Conservation (phyloP, 2,329 filamentous ascomycete genomes). For the Chrysoporthe deuterocubensis region DNA sequence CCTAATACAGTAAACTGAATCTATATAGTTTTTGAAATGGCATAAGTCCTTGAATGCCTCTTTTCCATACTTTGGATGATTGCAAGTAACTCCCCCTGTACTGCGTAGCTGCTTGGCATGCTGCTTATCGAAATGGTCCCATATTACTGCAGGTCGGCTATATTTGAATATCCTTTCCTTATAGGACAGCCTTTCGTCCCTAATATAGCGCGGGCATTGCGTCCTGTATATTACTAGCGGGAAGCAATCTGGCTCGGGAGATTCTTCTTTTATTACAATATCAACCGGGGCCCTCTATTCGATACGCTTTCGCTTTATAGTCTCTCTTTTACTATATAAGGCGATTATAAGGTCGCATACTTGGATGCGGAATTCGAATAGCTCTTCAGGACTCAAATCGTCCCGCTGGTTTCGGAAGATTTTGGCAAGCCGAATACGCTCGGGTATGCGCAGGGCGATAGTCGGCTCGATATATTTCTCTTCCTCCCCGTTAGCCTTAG, state of each 20-base stretch:
- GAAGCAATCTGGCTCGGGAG: slow-evolving; percentile 26
- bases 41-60: too few relatives aligned
- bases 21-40: too few relatives aligned
- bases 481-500: slow-evolving; percentile 30
- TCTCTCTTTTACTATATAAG: slow-evolving; percentile 26
- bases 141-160: too few relatives aligned
- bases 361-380: slow-evolving; percentile 24
- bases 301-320: slow-evolving; percentile 20
- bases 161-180: too few relatives aligned
- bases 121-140: too few relatives aligned
- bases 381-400: slow-evolving; percentile 22
- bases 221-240: slow-evolving; percentile 27
- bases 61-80: too few relatives aligned
- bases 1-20: too few relatives aligned
- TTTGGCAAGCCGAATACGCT: slow-evolving; percentile 29
- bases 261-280: slow-evolving; percentile 22
- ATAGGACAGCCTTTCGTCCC: too few relatives aligned
- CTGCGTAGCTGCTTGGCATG: too few relatives aligned
- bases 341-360: slow-evolving; percentile 25
- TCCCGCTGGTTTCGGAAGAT: slow-evolving; percentile 29
- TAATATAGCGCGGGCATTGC: too few relatives aligned
- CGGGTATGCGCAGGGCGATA: slow-evolving; percentile 29
- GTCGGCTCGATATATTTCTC: slow-evolving; percentile 29
- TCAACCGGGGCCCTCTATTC: not conserved
- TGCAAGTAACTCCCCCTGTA: too few relatives aligned